Evolutionary conservation across 1,139 yeast genomes (phyloP).

Genomic region (Meyerozyma sp.): DNA sequence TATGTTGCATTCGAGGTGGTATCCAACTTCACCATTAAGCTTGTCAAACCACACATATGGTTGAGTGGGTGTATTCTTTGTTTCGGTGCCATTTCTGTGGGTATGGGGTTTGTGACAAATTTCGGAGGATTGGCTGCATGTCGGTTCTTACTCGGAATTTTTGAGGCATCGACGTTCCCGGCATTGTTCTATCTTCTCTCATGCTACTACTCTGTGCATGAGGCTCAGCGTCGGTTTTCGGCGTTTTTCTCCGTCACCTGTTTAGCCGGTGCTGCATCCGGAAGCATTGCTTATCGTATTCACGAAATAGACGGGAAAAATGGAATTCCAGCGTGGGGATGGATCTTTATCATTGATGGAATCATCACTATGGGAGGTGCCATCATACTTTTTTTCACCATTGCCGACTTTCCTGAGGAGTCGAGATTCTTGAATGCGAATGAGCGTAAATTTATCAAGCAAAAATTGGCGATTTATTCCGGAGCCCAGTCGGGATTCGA

Average conservation of each 20-base stretch:
- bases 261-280: constrained; percentile 39
- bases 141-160: constrained; percentile 58
- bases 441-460: constrained; percentile 46
- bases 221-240: constrained; percentile 65
- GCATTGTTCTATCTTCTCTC: constrained; percentile 66
- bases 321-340: constrained; percentile 58
- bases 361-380: constrained; percentile 59
- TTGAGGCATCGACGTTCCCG: constrained; percentile 70
- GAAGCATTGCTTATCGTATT: constrained; percentile 39
- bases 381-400: constrained; percentile 52
- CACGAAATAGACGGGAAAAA: constrained; percentile 32
- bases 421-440: constrained; percentile 45
- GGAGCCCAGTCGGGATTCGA: constrained; percentile 54
- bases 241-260: constrained; percentile 52
- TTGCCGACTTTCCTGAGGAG: constrained; percentile 60
- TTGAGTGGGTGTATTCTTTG: constrained; percentile 47
- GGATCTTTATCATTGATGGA: constrained; percentile 74
- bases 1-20: constrained; percentile 64
- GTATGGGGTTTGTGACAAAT: constrained; percentile 58
- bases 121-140: constrained; percentile 58
- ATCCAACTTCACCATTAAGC: constrained; percentile 58
- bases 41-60: constrained; percentile 62
- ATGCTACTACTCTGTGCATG: constrained; percentile 50
- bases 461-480: constrained; percentile 47
- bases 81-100: constrained; percentile 63